Percentiles rank a stretch among this genome's conserved stretches.
Conservation (phyloP, 78 protist genomes). For the Guillardia theta region DNA sequence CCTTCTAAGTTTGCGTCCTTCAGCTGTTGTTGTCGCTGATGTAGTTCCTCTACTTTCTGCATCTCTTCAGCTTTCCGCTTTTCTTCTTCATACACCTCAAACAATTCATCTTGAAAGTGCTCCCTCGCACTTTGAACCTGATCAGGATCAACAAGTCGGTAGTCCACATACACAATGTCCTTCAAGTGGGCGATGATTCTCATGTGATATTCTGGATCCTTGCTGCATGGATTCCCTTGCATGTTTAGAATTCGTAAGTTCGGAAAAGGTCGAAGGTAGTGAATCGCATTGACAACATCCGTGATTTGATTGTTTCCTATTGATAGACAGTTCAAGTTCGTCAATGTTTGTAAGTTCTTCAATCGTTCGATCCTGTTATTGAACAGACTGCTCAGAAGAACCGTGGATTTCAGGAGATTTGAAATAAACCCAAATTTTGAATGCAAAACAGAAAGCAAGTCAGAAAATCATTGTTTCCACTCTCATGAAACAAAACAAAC, state of each 20-base stretch:
- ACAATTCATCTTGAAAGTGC: not conserved
- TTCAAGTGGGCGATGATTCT: not conserved
- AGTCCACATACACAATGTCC: not conserved
- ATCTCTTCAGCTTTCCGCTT: not conserved
- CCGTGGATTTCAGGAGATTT: not conserved
- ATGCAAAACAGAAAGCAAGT: too few species aligned
- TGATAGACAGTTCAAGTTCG: not conserved
- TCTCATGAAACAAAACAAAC: not conserved
- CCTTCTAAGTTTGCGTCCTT: not conserved
- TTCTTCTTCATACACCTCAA: not conserved
- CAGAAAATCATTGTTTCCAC: too few species aligned
- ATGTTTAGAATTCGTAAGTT: not conserved
- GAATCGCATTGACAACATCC: not conserved
- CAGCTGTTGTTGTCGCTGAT: not conserved
- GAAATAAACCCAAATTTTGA: too few species aligned
- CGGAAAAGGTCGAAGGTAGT: not conserved
- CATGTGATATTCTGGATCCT: not conserved
- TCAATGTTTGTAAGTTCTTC: slow-evolving; percentile 32
- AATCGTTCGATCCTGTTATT: slow-evolving; percentile 3
- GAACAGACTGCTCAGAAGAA: not conserved
- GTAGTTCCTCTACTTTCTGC: not conserved
- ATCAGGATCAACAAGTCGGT: not conserved
- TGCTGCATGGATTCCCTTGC: not conserved
- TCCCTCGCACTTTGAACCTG: not conserved
- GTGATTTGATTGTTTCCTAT: not conserved